A percentile compares a stretch with the other conserved stretches of the same genome.
Evolutionary conservation across 495 filamentous ascomycete genomes (phyloP).

Genomic region (Copromyces sp.): DNA sequence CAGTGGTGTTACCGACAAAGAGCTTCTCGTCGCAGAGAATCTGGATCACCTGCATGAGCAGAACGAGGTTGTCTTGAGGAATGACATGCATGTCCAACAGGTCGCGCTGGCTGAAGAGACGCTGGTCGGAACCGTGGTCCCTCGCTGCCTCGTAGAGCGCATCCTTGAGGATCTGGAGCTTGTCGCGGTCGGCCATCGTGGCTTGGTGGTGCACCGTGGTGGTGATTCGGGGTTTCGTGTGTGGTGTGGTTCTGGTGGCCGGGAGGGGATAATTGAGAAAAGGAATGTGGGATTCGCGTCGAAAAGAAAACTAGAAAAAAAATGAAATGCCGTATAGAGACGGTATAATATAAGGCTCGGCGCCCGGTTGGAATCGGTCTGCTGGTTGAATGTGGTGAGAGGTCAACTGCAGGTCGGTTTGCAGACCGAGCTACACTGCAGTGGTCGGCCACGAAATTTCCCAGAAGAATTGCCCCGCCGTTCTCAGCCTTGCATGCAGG

Average conservation of each 20-base stretch:
- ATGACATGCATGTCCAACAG: slow-evolving; percentile 51
- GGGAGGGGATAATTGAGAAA: background rate
- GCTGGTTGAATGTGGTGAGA: background rate
- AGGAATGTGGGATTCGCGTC: background rate
- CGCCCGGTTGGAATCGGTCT: background rate
- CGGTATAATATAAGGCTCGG: background rate
- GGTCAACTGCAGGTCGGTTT: background rate
- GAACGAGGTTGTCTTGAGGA: slow-evolving; percentile 45
- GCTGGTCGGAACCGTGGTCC: slow-evolving; percentile 32
- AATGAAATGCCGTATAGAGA: background rate
- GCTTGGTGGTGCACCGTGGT: slow-evolving; percentile 14
- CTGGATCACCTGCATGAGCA: slow-evolving; percentile 52
- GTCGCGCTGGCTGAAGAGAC: slow-evolving; percentile 57
- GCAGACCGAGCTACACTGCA: background rate
- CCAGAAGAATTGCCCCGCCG: slow-evolving; percentile 14
- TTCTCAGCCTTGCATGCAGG: slow-evolving; percentile 11
- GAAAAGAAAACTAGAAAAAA: background rate
- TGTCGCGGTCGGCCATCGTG: slow-evolving; percentile 8
- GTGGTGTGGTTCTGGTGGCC: slow-evolving; percentile 1
- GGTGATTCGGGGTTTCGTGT: background rate
- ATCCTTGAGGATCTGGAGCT: slow-evolving; percentile 23
- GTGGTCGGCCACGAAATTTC: slow-evolving; percentile 10
- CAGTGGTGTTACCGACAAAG: slow-evolving; percentile 48
- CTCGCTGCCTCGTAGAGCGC: slow-evolving; percentile 22
- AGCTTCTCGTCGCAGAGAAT: slow-evolving; percentile 55